These are phyloP conservation scores for Paraphoma sp. DNA, from an alignment of 2,329 filamentous ascomycete species.

Conservation along the genomic window DNA sequence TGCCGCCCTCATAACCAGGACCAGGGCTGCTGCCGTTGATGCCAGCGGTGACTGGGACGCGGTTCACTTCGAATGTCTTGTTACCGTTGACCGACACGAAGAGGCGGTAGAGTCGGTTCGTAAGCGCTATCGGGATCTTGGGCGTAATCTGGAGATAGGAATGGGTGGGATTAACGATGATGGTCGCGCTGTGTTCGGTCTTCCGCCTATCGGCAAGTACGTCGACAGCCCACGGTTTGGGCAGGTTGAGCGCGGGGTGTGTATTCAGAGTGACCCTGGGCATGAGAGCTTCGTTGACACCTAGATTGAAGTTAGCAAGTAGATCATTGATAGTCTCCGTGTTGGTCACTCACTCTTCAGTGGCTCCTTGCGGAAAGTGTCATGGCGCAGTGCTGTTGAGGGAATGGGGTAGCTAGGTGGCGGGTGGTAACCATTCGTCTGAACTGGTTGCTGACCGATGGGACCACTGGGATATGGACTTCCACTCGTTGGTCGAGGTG, in stretches of 20 bases:
- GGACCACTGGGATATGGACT: conserved; percentile 51
- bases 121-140: conserved; percentile 67
- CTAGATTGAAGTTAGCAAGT: conserved; percentile 11
- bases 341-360: conserved; percentile 56
- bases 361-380: conserved; percentile 39
- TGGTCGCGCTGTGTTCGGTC: conserved; percentile 74
- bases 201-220: conserved; percentile 70
- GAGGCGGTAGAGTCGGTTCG: conserved; percentile 75
- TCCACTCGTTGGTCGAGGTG: conserved; percentile 50
- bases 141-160: conserved; percentile 75
- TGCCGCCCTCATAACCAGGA: conserved; percentile 37
- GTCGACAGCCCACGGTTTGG: conserved; percentile 67
- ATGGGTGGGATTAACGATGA: conserved; percentile 72
- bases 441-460: conserved; percentile 29
- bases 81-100: conserved; percentile 75
- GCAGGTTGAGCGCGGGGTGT: conserved; percentile 69
- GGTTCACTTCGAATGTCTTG: conserved; percentile 64
- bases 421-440: conserved; percentile 38
- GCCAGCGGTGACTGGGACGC: conserved; percentile 55
- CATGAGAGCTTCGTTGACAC: conserved; percentile 66
- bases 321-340: conserved; percentile 21
- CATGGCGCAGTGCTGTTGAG: conserved; percentile 37
- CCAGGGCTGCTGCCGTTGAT: conserved; percentile 37
- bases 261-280: conserved; percentile 70
- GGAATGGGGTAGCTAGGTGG: conserved; percentile 36